Evolutionary conservation across 352 stramenopile genomes (phyloP).

Genomic region (Phytophthora lateralis): DNA sequence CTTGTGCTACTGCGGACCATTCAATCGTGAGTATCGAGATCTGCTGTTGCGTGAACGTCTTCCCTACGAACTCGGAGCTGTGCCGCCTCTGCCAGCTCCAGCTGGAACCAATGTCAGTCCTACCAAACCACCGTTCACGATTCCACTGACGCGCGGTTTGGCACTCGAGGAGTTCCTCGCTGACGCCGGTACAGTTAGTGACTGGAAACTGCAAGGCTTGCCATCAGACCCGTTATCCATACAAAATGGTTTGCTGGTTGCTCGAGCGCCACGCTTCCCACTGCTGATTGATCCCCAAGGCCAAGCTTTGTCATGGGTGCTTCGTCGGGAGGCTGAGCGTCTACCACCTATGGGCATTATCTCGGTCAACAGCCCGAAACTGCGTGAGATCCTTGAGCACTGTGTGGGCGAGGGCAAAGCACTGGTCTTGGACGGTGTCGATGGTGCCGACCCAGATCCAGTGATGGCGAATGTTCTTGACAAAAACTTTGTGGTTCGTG

Average conservation of each 20-base stretch:
- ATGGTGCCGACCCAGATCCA: constrained; percentile 58
- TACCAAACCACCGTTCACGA: constrained; percentile 28
- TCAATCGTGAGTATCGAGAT: constrained; percentile 88
- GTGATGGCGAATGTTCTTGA: constrained; percentile 69
- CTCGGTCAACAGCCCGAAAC: constrained; percentile 62
- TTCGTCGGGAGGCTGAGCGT: constrained; percentile 63
- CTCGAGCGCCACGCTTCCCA: constrained; percentile 73
- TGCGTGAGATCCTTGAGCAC: constrained; percentile 88
- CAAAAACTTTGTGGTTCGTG: constrained; percentile 63
- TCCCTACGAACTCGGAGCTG: constrained; percentile 62
- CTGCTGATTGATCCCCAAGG: constrained; percentile 92
- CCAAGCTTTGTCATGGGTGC: constrained; percentile 89
- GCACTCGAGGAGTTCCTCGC: constrained; percentile 77
- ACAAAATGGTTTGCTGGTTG: constrained; percentile 92
- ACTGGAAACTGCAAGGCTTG: constrained; percentile 90
- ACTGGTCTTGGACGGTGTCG: constrained; percentile 83
- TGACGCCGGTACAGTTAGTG: constrained; percentile 77
- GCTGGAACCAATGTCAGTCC: constrained; percentile 1
- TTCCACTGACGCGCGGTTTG: constrained; percentile 72
- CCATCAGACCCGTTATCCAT: constrained; percentile 89
- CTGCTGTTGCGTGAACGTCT: constrained; percentile 66
- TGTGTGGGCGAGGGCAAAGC: constrained; percentile 88
- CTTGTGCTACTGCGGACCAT: constrained; percentile 90
- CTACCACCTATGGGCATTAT: constrained; percentile 69
- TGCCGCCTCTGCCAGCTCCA: constrained; percentile 11